Evolutionary conservation across 2,329 filamentous ascomycete genomes (phyloP), one percentile per base, ranked within the genome.

Genomic region (Epichloe bromicola): DNA sequence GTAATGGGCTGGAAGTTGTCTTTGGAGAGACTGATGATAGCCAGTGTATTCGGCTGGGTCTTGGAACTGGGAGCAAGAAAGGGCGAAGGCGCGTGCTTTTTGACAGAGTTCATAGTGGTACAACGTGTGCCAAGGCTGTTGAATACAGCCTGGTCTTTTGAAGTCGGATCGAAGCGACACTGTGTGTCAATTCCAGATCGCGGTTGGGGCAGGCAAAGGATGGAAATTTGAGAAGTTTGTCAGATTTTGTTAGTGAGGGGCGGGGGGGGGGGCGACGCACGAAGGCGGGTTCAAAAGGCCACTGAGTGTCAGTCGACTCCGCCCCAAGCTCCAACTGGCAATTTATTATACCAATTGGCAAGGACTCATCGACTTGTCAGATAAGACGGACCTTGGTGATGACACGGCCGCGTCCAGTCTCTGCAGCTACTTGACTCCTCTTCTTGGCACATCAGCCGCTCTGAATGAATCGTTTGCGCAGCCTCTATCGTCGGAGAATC

Each of bases 21-120:
- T 68, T 90, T 85, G 54, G 88, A 91, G 49, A 98, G 78, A 64
- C 95, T 87, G 52, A 96, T 75, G 55, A 97, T 85, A 26, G 89
- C 86, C 43, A 97, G 78, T 3, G 76, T 76, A 58, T 85, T 76
- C 20, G 80, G 70, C 11, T 75, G 71, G 4, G 90, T 82, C 19
- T 70, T 68, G 3, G 73, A 62, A 15, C 83, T 81, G 0, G 86
- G 82, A 49, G 85, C 78, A 39, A 97, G 76, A 59, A 98, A 97
- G 0, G 89, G 85, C 10, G 90, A 95, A 2, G 65, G 60, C 39
- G 50, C 46, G 23, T 36, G 36, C 14, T 33, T 14, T 23, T 26
- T 38, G 38, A 17, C 14, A 19, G 20, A 37, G 36, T 46, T 38
- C 47, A 49, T 36, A 10, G 33, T 15, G 10, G 33, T n/a, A 17